Base-by-base conservation (phyloP, 805 yeast species). In the Metschnikowia similis region DNA sequence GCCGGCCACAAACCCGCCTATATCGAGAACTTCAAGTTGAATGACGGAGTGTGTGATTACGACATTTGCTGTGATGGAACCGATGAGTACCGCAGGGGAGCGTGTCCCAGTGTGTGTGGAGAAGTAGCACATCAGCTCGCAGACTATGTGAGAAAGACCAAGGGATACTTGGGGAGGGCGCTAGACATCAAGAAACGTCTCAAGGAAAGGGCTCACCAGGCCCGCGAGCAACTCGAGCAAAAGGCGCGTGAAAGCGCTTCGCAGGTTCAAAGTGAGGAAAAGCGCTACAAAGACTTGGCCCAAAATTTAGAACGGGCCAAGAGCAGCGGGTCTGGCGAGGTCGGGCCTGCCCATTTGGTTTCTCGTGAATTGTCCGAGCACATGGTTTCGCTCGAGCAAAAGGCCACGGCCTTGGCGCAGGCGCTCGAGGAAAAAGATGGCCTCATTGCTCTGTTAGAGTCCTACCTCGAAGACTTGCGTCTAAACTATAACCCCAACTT, bases 11-110 rank as follows among this genome's bases (percentile, higher is more conserved):
- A 75, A 4, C 81, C 90, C 0, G 73, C 75, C 8, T 79, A 73
- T 54, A 76, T 94, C 11, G 85, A 89, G 5, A 76, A 83, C 7
- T 80, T 72, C 58, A 77, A 83, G 51, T 87, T 94, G 14, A 82
- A 85, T 59, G 99, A 94, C 67, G 97, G 97, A 0, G 83, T 85
- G 2, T 94, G 99, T 70, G 99, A 94, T 64, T 87, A 86, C 64
- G 86, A 83, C 16, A 48, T 75, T 9, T 94, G 99, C 66, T 94
- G 99, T 67, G 99, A 94, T 68, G 98, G 99, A 8, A 79, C 89
- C 1, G 99, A 94, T 67, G 99, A 94, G 65, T 65, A 69, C 47
- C n/a, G 57, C 28, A 56, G 62, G 6, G 71, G 69, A 1, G 29
- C 45, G 2, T 89, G 96, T 63, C 78, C 80, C 4, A 72, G 80